These are phyloP conservation scores for Tricholomella constricta DNA, from an alignment of 768 basidiomycete genomes.

Conservation along the genomic window DNA sequence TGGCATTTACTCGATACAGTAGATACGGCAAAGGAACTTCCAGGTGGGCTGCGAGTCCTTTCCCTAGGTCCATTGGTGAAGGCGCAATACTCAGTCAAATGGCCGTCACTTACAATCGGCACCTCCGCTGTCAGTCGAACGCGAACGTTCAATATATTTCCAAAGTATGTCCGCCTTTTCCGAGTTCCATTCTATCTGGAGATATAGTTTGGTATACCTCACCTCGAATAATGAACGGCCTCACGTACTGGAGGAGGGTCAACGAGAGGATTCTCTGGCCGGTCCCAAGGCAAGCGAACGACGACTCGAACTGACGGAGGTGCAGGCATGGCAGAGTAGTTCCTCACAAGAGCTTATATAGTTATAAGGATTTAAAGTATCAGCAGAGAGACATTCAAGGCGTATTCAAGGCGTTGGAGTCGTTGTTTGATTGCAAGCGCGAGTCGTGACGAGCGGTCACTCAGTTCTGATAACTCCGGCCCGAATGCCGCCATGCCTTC, in stretches of 20 bases:
- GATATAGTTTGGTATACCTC: conserved; percentile 12
- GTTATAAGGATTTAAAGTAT: neutral
- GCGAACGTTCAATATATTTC: conserved; percentile 83
- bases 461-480: conserved; percentile 3
- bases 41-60: conserved; percentile 76
- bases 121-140: conserved; percentile 68
- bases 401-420: neutral
- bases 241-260: conserved; percentile 71
- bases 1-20: conserved; percentile 78
- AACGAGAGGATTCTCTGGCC: conserved; percentile 66
- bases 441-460: neutral
- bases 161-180: conserved; percentile 86
- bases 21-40: conserved; percentile 84
- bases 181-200: conserved; percentile 80
- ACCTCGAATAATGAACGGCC: neutral
- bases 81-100: conserved; percentile 3
- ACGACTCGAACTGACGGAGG: conserved; percentile 62
- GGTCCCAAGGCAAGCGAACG: conserved; percentile 76
- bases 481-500: conserved; percentile 16
- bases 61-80: conserved; percentile 54
- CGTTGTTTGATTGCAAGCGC: neutral
- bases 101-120: conserved; percentile 68
- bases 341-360: neutral
- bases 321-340: conserved; percentile 27
- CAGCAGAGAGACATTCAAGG: no score